Evolutionary conservation across 78 protist genomes (phyloP).

Genomic region (Dictyostelium brefeldianum): DNA sequence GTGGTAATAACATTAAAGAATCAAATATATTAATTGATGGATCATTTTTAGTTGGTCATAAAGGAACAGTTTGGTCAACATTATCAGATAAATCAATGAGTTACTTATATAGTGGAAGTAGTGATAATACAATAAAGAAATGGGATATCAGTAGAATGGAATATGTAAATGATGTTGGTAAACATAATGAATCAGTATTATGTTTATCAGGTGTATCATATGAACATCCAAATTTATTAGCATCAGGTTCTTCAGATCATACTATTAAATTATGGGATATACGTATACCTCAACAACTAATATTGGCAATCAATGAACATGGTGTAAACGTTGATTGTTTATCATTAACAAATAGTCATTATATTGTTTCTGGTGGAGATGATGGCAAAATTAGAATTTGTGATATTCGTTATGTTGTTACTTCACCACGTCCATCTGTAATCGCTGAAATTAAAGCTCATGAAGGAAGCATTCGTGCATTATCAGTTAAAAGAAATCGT

Average conservation of each 20-base stretch:
- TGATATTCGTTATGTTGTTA: constrained; percentile 12
- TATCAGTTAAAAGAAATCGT: constrained; percentile 22
- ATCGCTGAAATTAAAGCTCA: background rate
- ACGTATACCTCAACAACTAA: background rate
- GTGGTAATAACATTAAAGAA: background rate
- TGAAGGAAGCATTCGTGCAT: background rate
- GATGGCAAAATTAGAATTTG: constrained; percentile 24
- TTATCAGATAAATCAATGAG: background rate
- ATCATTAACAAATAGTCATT: background rate
- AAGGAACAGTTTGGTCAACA: constrained; percentile 45
- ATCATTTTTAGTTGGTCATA: constrained; percentile 31
- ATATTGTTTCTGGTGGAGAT: constrained; percentile 4
- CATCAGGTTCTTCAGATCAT: constrained; percentile 57
- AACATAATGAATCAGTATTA: constrained; percentile 29
- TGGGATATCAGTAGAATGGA: constrained; percentile 23
- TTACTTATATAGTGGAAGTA: constrained; percentile 18
- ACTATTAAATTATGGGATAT: constrained; percentile 46
- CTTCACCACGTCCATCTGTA: background rate
- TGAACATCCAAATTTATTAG: background rate
- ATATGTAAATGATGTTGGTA: constrained; percentile 19
- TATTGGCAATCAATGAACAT: background rate
- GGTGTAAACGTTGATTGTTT: background rate
- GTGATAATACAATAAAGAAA: constrained; percentile 22
- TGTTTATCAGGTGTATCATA: background rate
- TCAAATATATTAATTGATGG: background rate